Evolutionary conservation across 208 protist species (phyloP).

Genomic region (Balamuthia mandrillaris): DNA sequence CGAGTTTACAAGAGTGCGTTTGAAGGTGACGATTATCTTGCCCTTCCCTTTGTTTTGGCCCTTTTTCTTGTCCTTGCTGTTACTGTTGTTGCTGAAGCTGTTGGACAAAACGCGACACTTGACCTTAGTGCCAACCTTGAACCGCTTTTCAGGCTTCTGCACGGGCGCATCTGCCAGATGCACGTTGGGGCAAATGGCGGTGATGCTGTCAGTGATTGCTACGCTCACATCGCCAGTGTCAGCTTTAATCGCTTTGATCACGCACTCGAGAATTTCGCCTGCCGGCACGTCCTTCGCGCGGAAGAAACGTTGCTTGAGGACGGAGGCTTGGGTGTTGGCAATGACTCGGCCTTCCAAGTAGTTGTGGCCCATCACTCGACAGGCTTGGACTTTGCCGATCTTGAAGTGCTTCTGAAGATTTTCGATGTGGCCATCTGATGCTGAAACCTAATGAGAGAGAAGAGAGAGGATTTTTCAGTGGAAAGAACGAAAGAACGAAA

Average conservation of each 20-base stretch:
- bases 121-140: background rate
- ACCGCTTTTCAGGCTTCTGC: background rate
- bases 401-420: background rate
- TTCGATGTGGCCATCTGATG: background rate
- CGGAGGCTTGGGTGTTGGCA: background rate
- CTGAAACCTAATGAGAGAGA: background rate
- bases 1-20: background rate
- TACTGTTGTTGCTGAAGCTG: no score
- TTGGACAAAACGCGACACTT: constrained; percentile 23
- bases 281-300: constrained; percentile 7
- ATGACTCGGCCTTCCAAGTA: background rate
- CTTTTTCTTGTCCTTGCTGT: no score
- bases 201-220: no score
- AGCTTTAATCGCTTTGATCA: background rate
- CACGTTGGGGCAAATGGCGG: background rate
- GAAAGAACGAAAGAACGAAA: background rate
- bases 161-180: background rate
- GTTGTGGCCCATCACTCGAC: constrained; percentile 16
- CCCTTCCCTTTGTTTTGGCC: background rate
- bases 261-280: constrained; percentile 11
- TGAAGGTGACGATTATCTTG: constrained; percentile 14
- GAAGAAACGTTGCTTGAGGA: constrained; percentile 23
- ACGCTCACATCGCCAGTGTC: no score
- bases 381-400: background rate
- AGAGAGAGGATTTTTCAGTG: background rate